These are phyloP conservation scores for Chaetomium olivaceum DNA, from an alignment of 2,329 filamentous ascomycete genomes.

Conservation along the genomic window DNA sequence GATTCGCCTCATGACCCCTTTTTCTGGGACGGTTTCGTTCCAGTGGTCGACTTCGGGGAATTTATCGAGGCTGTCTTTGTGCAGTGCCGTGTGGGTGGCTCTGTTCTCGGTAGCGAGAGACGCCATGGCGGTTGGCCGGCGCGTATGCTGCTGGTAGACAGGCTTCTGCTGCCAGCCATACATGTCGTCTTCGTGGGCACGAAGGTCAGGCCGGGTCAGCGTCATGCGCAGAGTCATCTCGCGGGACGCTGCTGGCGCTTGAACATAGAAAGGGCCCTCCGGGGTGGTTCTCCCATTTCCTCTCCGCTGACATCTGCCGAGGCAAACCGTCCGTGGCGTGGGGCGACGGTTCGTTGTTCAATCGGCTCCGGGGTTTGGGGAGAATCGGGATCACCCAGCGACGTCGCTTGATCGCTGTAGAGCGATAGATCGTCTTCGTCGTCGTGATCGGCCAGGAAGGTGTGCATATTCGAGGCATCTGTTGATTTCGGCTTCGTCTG, in stretches of 20 bases:
- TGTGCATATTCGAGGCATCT: conserved; percentile 52
- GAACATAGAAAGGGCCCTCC: conserved; percentile 46
- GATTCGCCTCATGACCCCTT: conserved; percentile 60
- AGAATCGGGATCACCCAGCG: conserved; percentile 59
- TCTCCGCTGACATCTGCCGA: conserved; percentile 20
- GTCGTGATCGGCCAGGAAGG: conserved; percentile 51
- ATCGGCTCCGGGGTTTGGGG: conserved; percentile 56
- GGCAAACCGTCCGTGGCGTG: conserved; percentile 26
- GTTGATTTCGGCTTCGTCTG: conserved; percentile 36
- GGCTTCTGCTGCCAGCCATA: conserved; percentile 68
- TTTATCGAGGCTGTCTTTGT: conserved; percentile 56
- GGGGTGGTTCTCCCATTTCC: conserved; percentile 38
- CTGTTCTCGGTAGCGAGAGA: conserved; percentile 28
- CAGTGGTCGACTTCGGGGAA: conserved; percentile 56
- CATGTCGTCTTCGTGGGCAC: conserved; percentile 69
- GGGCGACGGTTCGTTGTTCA: conserved; percentile 36
- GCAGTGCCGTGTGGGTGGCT: conserved; percentile 37
- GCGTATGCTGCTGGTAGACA: conserved; percentile 30
- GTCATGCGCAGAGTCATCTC: conserved; percentile 99
- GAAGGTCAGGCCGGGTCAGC: conserved; percentile 82
- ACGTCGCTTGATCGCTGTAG: conserved; percentile 54
- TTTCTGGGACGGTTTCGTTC: conserved; percentile 49
- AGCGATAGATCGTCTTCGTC: conserved; percentile 56
- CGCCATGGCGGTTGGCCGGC: conserved; percentile 30
- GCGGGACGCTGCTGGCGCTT: conserved; percentile 60